A percentile compares a stretch with the other conserved stretches of the same genome.
These are phyloP conservation scores for Combretum micranthum DNA, from an alignment of 345 rosid species.

Conservation along the genomic window DNA sequence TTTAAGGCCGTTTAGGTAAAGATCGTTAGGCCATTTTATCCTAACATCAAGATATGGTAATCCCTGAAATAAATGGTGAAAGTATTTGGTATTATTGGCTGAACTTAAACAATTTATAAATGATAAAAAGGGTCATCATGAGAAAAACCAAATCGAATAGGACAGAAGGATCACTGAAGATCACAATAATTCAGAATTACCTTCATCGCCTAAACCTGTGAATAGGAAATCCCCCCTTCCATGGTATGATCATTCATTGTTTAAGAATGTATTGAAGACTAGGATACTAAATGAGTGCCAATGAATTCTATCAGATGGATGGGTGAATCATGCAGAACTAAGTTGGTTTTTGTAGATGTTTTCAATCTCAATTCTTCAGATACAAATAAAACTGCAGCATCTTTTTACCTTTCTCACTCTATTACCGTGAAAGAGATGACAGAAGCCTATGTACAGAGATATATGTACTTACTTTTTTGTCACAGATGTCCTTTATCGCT, in stretches of 20 bases:
- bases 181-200: too few species aligned
- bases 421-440: background rate
- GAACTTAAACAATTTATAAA: slow-evolving; percentile 7
- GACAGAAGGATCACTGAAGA: too few species aligned
- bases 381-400: too few species aligned
- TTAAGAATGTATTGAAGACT: background rate
- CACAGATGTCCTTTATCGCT: slow-evolving; percentile 71
- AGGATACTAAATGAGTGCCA: too few species aligned
- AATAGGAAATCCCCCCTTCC: too few species aligned
- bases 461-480: slow-evolving; percentile 35
- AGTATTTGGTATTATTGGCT: slow-evolving; percentile 6
- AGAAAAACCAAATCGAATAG: background rate
- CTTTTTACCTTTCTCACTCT: background rate
- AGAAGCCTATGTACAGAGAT: background rate
- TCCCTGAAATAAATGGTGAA: slow-evolving; percentile 50
- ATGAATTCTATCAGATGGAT: too few species aligned
- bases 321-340: too few species aligned
- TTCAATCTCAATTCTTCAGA: too few species aligned
- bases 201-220: too few species aligned
- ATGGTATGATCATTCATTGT: background rate
- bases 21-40: slow-evolving; percentile 98
- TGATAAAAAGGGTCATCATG: slow-evolving; percentile 6
- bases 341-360: too few species aligned
- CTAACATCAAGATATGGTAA: slow-evolving; percentile 55
- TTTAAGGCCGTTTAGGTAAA: slow-evolving; percentile 80